Base-by-base conservation (phyloP, 805 yeast genomes). In the Hanseniaspora valbyensis region DNA sequence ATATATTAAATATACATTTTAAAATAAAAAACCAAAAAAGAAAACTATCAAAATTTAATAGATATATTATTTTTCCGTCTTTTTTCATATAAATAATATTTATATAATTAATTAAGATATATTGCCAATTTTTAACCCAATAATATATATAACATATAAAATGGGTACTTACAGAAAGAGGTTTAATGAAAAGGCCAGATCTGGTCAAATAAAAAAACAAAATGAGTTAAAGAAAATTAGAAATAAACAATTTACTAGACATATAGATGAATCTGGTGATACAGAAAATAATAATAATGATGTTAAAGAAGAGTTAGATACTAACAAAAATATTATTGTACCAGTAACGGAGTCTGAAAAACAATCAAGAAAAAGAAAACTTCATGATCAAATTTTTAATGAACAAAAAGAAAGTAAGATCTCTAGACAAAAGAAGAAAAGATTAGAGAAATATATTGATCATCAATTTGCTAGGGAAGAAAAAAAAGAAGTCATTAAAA, bases 381-480 rank as follows among this genome's bases (percentile, higher is more conserved):
- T 89, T 42, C 53, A 51, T 41, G 77, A 80, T 53, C 73, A 77
- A 25, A 64, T 79, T 7, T 69, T 83, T 51, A 64, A 72, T 25
- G 81, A 85, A 40, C 73, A 73, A 50, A 21, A 39, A 29, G 90
- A 85, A 53, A 61, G 80, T 13, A 87, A 87, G 60, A 65, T 84
- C 33, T 78, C 89, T 0, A 69, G 78, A 44, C 74, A 81, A 44
- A 83, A 90, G 69, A 76, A 72, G 71, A 75, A 78, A 83, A 68
- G 69, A 52, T 67, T 90, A 40, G 96, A 90, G 54, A 90, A 90
- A 65, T 90, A 87, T 64, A 87, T 90, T 34, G 95, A 88, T 53
- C 95, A 85, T 66, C 96, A 88, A 62, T 61, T 88, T 57, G 83
- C 82, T 59, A 71, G 94, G 61, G 95, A 90, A 63, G 97, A 90